Evolutionary conservation across 192 early-diverging fungal genomes (phyloP).

Genomic region (Kickxella alabastrina): DNA sequence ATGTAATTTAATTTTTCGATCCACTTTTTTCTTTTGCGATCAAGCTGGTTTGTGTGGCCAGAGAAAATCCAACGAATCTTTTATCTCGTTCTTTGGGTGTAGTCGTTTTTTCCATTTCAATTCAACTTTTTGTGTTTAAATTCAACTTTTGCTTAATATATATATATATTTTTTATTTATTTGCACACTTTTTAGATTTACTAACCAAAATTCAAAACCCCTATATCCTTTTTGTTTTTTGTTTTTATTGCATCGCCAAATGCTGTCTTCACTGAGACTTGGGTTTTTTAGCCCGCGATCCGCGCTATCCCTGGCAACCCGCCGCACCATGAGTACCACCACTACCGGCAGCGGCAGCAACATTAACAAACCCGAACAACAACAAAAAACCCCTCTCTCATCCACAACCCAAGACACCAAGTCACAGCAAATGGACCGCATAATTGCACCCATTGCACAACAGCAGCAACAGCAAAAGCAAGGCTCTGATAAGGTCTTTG

Average conservation of each 20-base stretch:
- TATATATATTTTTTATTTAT: not conserved
- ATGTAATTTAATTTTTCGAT: too few species aligned
- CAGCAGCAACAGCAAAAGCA: not conserved
- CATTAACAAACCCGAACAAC: too few species aligned
- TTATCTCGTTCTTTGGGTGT: too few species aligned
- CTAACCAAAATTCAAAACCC: too few species aligned
- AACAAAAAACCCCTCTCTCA: too few species aligned
- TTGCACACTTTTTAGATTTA: not conserved
- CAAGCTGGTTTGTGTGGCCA: too few species aligned
- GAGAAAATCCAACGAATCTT: not conserved
- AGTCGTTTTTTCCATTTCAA: not conserved
- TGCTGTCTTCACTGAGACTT: conserved; percentile 7
- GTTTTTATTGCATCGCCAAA: not conserved
- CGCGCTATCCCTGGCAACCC: not conserved
- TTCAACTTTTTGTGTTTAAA: too few species aligned
- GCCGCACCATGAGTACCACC: conserved; percentile 6
- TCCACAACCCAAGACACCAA: conserved; percentile 9
- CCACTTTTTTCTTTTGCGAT: too few species aligned
- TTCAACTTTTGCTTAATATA: too few species aligned
- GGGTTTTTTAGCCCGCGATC: not conserved
- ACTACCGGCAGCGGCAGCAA: too few species aligned
- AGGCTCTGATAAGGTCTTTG: conserved; percentile 7
- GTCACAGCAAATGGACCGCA: conserved; percentile 9
- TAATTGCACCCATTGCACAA: not conserved
- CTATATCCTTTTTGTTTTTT: too few species aligned